Conservation (phyloP, 805 yeast species). For the Starmerella apicola region DNA sequence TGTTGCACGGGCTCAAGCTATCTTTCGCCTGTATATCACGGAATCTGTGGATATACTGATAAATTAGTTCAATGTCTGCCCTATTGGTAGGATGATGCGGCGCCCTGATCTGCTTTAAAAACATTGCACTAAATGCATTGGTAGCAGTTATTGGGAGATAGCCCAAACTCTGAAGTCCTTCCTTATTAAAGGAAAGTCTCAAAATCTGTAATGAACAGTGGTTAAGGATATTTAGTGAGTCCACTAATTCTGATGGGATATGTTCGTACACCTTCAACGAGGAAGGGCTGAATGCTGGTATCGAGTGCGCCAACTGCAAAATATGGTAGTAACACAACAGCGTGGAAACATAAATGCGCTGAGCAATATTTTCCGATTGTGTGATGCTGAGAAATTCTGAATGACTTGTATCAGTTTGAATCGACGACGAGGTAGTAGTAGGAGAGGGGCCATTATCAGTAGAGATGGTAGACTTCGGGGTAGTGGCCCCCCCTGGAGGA, state of each 20-base stretch:
- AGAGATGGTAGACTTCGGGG: background rate
- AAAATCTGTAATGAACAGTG: constrained; percentile 8
- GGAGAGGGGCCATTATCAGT: background rate
- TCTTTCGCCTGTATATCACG: no score
- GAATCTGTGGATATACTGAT: constrained; percentile 11
- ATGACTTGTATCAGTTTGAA: background rate
- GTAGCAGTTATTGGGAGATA: constrained; percentile 7
- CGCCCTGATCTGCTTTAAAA: constrained; percentile 15
- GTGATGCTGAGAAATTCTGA: no score
- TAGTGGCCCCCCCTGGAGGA: background rate
- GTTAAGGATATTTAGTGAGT: constrained; percentile 12
- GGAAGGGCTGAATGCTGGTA: constrained; percentile 20
- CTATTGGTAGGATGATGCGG: constrained; percentile 15
- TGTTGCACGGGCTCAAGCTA: no score
- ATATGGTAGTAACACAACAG: constrained; percentile 16
- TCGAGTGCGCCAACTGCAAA: constrained; percentile 16
- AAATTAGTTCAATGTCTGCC: constrained; percentile 11
- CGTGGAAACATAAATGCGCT: background rate
- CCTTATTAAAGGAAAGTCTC: constrained; percentile 1
- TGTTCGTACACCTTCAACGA: constrained; percentile 5
- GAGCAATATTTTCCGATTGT: background rate
- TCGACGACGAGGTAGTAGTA: background rate
- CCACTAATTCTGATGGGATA: constrained; percentile 6
- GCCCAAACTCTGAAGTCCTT: constrained; percentile 1
- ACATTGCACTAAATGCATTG: constrained; percentile 15